phyloP scores from a whole-genome alignment of 306 rosid species.

The Rubus parviflorus region DNA sequence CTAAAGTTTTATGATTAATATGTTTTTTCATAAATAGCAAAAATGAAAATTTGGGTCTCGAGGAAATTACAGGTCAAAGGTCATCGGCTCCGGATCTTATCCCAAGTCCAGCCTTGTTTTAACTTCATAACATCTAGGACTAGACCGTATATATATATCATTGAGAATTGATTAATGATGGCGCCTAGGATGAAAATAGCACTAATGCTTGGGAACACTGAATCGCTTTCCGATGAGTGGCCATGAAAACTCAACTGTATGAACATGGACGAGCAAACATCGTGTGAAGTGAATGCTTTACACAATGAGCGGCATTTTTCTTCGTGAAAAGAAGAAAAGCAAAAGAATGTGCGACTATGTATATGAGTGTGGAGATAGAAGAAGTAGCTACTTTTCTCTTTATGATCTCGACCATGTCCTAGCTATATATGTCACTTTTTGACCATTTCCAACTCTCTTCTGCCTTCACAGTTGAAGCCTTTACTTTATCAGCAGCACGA shows the following conservation, averaged over 20 bases:
- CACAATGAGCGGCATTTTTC: conserved; percentile 1
- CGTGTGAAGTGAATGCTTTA: background rate
- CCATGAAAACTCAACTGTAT: background rate
- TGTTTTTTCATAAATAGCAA: too few relatives aligned
- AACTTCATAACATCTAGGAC: background rate
- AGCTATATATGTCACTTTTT: conserved; percentile 30
- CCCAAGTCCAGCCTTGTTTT: too few relatives aligned
- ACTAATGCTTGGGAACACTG: background rate
- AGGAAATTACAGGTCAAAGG: background rate
- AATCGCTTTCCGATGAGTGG: too few relatives aligned
- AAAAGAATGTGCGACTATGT: conserved; percentile 8
- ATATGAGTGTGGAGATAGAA: background rate
- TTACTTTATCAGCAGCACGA: background rate
- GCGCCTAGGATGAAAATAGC: background rate
- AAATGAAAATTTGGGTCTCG: too few relatives aligned
- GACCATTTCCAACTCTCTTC: conserved; percentile 35
- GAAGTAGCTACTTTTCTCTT: conserved; percentile 15
- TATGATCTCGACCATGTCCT: conserved; percentile 33
- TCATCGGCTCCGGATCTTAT: too few relatives aligned
- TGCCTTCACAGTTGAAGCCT: conserved; percentile 9
- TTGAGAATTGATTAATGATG: background rate
- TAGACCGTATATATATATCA: too few relatives aligned
- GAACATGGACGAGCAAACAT: background rate
- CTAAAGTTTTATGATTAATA: too few relatives aligned
- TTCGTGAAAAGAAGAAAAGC: conserved; percentile 8